Evolutionary conservation across 106 monocot species (phyloP), one percentile per base, ranked within the genome.

Genomic region (Allium fistulosum): DNA sequence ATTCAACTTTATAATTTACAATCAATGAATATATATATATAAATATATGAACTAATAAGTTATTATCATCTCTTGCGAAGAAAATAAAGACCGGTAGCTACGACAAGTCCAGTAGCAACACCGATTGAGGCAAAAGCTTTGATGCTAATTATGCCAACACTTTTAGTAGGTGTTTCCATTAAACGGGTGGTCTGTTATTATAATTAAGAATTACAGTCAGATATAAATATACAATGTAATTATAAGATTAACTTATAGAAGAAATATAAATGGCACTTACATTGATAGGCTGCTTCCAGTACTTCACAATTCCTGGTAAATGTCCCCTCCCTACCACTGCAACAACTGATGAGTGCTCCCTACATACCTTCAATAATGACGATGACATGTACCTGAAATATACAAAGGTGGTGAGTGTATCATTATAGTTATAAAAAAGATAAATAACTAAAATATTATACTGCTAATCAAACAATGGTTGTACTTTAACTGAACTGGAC

Each of bases 311-410:
- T 83, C 96, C 96, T 62, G 77, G 57, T 59, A 97, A 80, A 87
- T 97, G 96, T 13, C 96, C 96, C 67, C 84, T 97, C 9, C 96
- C 96, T 49, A 97, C 84, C 68, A 97, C 89, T 67, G 92, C 96
- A 67, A 97, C 92, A 46, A 97, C 82, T 59, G 92, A 97, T 63
- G 96, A 97, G 72, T 97, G 81, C 61, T 92, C 83, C 17, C 71
- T 92, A 15, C 92, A 88, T 58, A 92, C 78, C 58, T 75, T 82
- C 45, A 84, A 59, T 57, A 97, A 72, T 22, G 63, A 82, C 26
- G 88, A 82, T 56, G 96, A 92, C 96, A 97, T 97, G 69, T 89
- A 97, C 86, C 96, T 97, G 70, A 17, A 82, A 37, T 5, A 37
- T 37, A 37, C 37, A 37, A 37, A 37, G 37, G 37, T 37, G 5